Evolutionary conservation across 169 alveolate genomes (phyloP).

Genomic region (Cryptosporidium bovis): DNA sequence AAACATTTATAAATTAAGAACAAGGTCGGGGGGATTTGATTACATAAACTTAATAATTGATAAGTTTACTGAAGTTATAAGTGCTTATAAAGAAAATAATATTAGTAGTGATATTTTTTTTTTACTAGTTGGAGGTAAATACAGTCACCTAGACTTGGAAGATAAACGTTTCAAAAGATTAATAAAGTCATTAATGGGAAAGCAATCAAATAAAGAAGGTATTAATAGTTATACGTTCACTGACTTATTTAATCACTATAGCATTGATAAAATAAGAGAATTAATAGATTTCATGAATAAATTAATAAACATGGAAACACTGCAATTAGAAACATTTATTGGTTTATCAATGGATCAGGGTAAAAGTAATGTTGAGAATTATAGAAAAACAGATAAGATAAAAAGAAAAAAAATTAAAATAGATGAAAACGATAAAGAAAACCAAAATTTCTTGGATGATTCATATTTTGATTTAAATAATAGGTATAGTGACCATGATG

Average conservation of each 20-base stretch:
- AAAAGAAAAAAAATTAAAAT: slow-evolving; percentile 47
- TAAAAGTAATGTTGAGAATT: too few relatives aligned
- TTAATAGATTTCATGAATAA: slow-evolving; percentile 8
- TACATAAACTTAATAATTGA: too few relatives aligned
- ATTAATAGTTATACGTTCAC: not conserved
- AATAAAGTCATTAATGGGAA: slow-evolving; percentile 15
- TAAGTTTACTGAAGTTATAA: not conserved
- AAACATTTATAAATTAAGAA: slow-evolving; percentile 14
- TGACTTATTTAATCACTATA: not conserved
- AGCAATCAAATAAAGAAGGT: slow-evolving; percentile 6
- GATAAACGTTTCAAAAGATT: not conserved
- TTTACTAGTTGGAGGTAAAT: too few relatives aligned
- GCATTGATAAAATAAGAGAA: slow-evolving; percentile 13
- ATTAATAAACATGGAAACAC: slow-evolving; percentile 11
- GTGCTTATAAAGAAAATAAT: not conserved
- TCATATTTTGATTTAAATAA: not conserved
- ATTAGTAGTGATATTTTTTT: not conserved
- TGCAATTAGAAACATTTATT: slow-evolving; percentile 15
- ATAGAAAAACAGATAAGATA: slow-evolving; percentile 16
- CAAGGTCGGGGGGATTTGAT: not conserved
- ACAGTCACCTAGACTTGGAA: not conserved
- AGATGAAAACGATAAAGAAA: slow-evolving; percentile 7
- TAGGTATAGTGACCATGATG: not conserved
- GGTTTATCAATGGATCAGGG: too few relatives aligned
- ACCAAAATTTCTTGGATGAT: not conserved